Evolutionary conservation across 805 yeast genomes (phyloP).

Genomic region (Wickerhamiella parazyma): DNA sequence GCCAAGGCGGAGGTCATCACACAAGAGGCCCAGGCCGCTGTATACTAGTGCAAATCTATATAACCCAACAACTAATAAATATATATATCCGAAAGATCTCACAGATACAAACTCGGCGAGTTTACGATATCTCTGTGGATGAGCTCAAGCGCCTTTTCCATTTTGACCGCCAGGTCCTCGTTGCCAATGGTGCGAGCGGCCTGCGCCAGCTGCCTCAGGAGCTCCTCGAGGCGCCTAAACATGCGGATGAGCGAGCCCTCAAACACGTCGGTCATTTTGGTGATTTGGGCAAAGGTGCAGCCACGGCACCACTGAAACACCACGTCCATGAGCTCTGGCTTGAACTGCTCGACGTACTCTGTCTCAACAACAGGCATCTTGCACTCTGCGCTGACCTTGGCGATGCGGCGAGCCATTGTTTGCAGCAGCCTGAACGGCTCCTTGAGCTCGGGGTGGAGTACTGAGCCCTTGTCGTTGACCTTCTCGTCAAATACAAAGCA

Average conservation of each 20-base stretch:
- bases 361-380: conserved; percentile 82
- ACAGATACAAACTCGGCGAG: conserved; percentile 80
- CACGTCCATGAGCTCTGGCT: conserved; percentile 93
- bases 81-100: too few species aligned
- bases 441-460: conserved; percentile 76
- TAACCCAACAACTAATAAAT: too few species aligned
- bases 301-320: conserved; percentile 96
- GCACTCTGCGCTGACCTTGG: conserved; percentile 77
- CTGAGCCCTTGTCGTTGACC: conserved; percentile 62
- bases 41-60: background rate
- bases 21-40: conserved; percentile 3
- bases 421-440: conserved; percentile 82
- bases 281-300: conserved; percentile 87
- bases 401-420: conserved; percentile 83
- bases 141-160: conserved; percentile 71
- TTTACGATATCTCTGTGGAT: conserved; percentile 94
- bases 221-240: conserved; percentile 88
- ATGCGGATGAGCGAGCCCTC: conserved; percentile 93
- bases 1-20: conserved; percentile 2
- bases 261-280: conserved; percentile 97
- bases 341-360: conserved; percentile 82
- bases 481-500: conserved; percentile 96
- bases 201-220: conserved; percentile 73
- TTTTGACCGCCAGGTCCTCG: conserved; percentile 67
- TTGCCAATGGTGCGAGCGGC: conserved; percentile 96